A percentile compares a stretch with the other conserved stretches of the same genome.
Conservation (phyloP, 2,329 filamentous ascomycete species). For the Calonectria crousiana region DNA sequence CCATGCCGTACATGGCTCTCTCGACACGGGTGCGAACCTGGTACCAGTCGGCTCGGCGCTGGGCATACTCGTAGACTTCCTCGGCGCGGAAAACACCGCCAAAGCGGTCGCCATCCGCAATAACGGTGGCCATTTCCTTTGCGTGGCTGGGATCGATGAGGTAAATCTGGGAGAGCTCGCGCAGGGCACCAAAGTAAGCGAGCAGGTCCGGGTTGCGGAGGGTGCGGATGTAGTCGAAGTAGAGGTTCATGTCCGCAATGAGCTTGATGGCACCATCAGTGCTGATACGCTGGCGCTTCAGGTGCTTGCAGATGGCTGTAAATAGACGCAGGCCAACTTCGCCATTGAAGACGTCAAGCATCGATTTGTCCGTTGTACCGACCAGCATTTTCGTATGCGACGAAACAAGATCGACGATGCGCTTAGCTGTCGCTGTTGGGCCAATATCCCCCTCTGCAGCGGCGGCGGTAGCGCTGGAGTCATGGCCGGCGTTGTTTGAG, state of each 20-base stretch:
- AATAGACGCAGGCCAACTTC: conserved; percentile 96
- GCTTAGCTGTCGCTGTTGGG: conserved; percentile 81
- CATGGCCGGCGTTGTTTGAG: conserved; percentile 26
- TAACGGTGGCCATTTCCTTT: conserved; percentile 94
- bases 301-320: conserved; percentile 92
- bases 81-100: conserved; percentile 93
- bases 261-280: conserved; percentile 90
- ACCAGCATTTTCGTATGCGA: conserved; percentile 93
- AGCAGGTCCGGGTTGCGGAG: conserved; percentile 87
- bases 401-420: conserved; percentile 86
- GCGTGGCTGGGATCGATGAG: conserved; percentile 87
- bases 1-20: conserved; percentile 96
- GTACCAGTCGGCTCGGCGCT: conserved; percentile 95
- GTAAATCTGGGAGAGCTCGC: conserved; percentile 95
- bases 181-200: conserved; percentile 90
- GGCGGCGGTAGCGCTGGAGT: conserved; percentile 40
- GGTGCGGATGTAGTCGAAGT: conserved; percentile 85
- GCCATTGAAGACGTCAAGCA: conserved; percentile 98
- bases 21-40: conserved; percentile 89
- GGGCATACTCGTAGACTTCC: conserved; percentile 97
- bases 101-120: conserved; percentile 91
- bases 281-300: conserved; percentile 94
- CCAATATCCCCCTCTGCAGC: conserved; percentile 63
- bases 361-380: conserved; percentile 96
- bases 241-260: conserved; percentile 96